Evolutionary conservation across 2,329 filamentous ascomycete genomes (phyloP).

Genomic region (Phyllosticta capitalensis): DNA sequence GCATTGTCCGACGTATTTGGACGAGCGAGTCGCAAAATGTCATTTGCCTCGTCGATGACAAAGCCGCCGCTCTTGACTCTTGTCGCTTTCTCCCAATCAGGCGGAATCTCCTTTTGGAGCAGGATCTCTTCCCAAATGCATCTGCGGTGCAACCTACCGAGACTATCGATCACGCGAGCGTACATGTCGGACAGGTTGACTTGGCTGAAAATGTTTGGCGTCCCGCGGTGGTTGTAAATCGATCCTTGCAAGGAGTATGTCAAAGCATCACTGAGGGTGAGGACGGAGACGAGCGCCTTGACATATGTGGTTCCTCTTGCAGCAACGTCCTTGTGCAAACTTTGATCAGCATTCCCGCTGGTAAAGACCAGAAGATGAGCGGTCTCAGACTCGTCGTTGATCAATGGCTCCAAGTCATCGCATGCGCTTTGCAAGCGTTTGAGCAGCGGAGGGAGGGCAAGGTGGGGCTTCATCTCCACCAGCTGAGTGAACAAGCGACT

Average conservation of each 20-base stretch:
- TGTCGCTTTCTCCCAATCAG: slow-evolving; percentile 48
- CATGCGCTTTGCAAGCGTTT: slow-evolving; percentile 62
- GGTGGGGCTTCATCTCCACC: slow-evolving; percentile 68
- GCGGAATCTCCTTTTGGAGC: slow-evolving; percentile 63
- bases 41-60: slow-evolving; percentile 30
- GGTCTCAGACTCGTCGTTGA: slow-evolving; percentile 15
- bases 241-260: slow-evolving; percentile 61
- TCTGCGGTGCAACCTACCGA: slow-evolving; percentile 69
- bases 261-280: slow-evolving; percentile 66
- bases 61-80: slow-evolving; percentile 32
- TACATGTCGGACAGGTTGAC: slow-evolving; percentile 85
- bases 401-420: slow-evolving; percentile 46
- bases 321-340: slow-evolving; percentile 26
- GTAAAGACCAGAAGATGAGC: slow-evolving; percentile 8
- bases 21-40: slow-evolving; percentile 23
- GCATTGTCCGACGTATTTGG: background rate
- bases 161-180: slow-evolving; percentile 57
- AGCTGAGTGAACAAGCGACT: slow-evolving; percentile 66
- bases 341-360: background rate
- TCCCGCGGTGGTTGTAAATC: slow-evolving; percentile 54
- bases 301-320: slow-evolving; percentile 63
- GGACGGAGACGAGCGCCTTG: slow-evolving; percentile 68
- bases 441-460: slow-evolving; percentile 73
- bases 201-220: slow-evolving; percentile 56
- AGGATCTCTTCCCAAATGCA: slow-evolving; percentile 79